Conservation (phyloP, 441 rosid species). For the Lepidium campestre region DNA sequence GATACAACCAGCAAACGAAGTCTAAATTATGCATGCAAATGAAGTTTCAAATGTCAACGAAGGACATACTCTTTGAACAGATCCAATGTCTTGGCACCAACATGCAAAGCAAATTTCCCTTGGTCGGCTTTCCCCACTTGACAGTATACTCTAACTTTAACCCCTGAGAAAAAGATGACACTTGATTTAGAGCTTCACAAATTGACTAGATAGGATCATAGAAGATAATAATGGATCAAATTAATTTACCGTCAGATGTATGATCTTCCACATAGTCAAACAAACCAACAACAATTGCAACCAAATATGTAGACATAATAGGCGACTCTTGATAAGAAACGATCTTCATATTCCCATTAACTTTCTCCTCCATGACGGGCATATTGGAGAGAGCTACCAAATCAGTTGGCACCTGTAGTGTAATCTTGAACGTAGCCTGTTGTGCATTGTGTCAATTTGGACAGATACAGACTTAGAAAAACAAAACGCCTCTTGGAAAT, state of each 20-base stretch:
- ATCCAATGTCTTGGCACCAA: slow-evolving; percentile 84
- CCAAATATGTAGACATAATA: slow-evolving; percentile 94
- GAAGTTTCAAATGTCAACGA: slow-evolving; percentile 10
- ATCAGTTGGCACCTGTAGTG: slow-evolving; percentile 75
- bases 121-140: slow-evolving; percentile 88
- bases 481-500: not conserved
- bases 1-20: not conserved
- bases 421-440: slow-evolving; percentile 90
- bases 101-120: slow-evolving; percentile 82
- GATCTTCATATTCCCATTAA: slow-evolving; percentile 57
- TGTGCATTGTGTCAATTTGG: slow-evolving; percentile 9
- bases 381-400: slow-evolving; percentile 89
- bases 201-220: not conserved
- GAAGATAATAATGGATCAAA: not conserved
- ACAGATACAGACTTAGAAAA: not conserved
- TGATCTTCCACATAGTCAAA: slow-evolving; percentile 87
- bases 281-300: slow-evolving; percentile 85
- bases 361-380: slow-evolving; percentile 74
- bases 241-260: slow-evolving; percentile 75
- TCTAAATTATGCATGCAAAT: slow-evolving; percentile 3
- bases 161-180: slow-evolving; percentile 36
- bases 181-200: slow-evolving; percentile 1
- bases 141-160: slow-evolving; percentile 84
- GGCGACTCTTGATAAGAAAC: slow-evolving; percentile 86
- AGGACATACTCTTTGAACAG: slow-evolving; percentile 72